Percentiles rank a stretch among this genome's conserved stretches.
These are phyloP conservation scores for Puccinia sorghi DNA, from an alignment of 1,284 basidiomycete species.

Conservation along the genomic window DNA sequence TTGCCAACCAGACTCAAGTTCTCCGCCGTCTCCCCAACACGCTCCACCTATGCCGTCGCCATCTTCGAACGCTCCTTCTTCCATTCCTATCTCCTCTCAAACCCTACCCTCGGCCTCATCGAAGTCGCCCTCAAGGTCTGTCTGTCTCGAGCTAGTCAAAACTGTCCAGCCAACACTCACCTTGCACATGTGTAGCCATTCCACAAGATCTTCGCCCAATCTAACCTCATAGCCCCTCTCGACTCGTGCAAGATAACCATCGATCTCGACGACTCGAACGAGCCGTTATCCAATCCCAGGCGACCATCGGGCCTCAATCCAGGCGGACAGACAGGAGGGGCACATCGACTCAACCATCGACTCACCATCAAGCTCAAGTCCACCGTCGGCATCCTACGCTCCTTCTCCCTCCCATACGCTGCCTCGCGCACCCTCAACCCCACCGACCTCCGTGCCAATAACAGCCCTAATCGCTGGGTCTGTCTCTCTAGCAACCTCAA, in stretches of 20 bases:
- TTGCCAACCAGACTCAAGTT: constrained; percentile 18
- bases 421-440: constrained; percentile 40
- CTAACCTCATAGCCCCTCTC: constrained; percentile 17
- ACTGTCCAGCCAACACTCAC: neutral
- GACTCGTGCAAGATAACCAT: constrained; percentile 44
- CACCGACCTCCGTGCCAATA: constrained; percentile 23
- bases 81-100: constrained; percentile 25
- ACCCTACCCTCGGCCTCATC: constrained; percentile 38
- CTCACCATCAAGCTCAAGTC: constrained; percentile 25
- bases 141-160: neutral
- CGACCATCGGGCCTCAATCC: neutral
- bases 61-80: constrained; percentile 33
- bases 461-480: constrained; percentile 46
- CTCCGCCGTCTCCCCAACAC: constrained; percentile 44
- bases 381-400: constrained; percentile 38
- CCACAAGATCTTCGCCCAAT: constrained; percentile 41
- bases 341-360: neutral
- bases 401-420: constrained; percentile 40
- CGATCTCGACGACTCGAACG: constrained; percentile 15
- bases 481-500: constrained; percentile 36
- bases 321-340: neutral
- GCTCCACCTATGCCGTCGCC: constrained; percentile 42
- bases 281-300: neutral
- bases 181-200: constrained; percentile 20
- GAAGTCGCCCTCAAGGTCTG: constrained; percentile 34